phyloP scores from a whole-genome alignment of 306 rosid genomes.

The Acacia confusa region DNA sequence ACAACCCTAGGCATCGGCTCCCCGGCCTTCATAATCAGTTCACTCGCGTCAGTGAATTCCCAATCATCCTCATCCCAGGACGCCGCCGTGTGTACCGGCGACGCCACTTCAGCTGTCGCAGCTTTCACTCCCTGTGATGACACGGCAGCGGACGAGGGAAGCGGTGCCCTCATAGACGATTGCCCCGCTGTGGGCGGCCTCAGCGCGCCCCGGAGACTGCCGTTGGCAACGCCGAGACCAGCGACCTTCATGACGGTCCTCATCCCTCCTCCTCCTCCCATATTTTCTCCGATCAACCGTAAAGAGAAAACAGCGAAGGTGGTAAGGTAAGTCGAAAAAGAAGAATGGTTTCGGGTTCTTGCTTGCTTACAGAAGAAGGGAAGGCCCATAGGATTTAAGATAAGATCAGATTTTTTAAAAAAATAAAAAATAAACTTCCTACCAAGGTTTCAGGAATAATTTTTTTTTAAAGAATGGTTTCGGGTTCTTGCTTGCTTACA shows the following conservation, averaged over 20 bases:
- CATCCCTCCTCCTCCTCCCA: conserved; percentile 86
- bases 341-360: neutral
- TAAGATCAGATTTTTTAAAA: neutral
- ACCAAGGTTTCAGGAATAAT: too few relatives aligned
- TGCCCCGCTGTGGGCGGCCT: conserved; percentile 39
- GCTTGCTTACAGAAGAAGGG: neutral
- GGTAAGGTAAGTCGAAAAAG: neutral
- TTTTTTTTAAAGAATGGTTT: too few relatives aligned
- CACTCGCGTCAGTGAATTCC: conserved; percentile 62
- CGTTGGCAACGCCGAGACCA: conserved; percentile 44
- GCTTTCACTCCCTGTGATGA: conserved; percentile 38
- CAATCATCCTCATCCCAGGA: conserved; percentile 54
- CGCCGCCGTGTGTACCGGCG: conserved; percentile 33
- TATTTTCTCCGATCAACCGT: neutral
- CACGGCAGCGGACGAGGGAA: conserved; percentile 34
- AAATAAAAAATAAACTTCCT: too few relatives aligned
- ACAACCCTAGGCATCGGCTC: conserved; percentile 73
- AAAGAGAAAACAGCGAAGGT: neutral
- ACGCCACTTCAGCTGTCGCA: conserved; percentile 21
- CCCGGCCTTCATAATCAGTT: conserved; percentile 41
- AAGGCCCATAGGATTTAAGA: neutral
- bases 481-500: too few relatives aligned
- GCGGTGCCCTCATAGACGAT: conserved; percentile 35
- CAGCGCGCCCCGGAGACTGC: conserved; percentile 41
- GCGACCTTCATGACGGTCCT: conserved; percentile 67